phyloP scores from a whole-genome alignment of 2,329 filamentous ascomycete genomes.

The Nothomitra cinnamomea region DNA sequence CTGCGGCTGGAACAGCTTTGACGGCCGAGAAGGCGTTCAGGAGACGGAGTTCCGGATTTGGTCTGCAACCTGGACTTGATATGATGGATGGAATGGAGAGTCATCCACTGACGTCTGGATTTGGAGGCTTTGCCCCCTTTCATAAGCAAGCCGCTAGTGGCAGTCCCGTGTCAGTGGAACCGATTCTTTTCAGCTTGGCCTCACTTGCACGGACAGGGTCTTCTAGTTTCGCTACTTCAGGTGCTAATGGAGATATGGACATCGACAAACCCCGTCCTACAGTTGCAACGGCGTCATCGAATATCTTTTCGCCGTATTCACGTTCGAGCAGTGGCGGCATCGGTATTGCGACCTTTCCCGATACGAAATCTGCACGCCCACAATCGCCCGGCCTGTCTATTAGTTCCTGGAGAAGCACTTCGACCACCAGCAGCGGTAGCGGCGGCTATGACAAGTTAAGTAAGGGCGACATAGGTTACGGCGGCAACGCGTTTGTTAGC shows the following conservation, averaged over 20 bases:
- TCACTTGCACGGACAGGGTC: conserved; percentile 11
- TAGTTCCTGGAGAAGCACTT: background rate
- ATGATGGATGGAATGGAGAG: conserved; percentile 11
- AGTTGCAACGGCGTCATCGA: background rate
- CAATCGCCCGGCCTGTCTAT: background rate
- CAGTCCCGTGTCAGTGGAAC: conserved; percentile 25
- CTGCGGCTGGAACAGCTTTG: conserved; percentile 16
- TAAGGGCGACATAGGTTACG: conserved; percentile 38
- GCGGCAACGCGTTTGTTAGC: conserved; percentile 21
- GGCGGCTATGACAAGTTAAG: conserved; percentile 47
- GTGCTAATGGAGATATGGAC: conserved; percentile 13
- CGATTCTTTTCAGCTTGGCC: conserved; percentile 33
- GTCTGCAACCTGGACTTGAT: conserved; percentile 16
- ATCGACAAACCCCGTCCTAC: conserved; percentile 11
- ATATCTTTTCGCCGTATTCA: background rate
- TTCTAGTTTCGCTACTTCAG: conserved; percentile 15
- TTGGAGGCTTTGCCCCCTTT: background rate
- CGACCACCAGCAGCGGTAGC: conserved; percentile 17
- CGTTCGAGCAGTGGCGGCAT: background rate
- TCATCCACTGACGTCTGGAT: conserved; percentile 13
- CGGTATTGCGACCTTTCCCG: background rate
- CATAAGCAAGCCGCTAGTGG: conserved; percentile 3
- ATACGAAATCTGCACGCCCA: background rate
- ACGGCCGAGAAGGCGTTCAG: conserved; percentile 42
- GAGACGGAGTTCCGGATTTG: conserved; percentile 36